Conservation (phyloP, 176 grass and related monocot genomes). For the Pharus latifolius region DNA sequence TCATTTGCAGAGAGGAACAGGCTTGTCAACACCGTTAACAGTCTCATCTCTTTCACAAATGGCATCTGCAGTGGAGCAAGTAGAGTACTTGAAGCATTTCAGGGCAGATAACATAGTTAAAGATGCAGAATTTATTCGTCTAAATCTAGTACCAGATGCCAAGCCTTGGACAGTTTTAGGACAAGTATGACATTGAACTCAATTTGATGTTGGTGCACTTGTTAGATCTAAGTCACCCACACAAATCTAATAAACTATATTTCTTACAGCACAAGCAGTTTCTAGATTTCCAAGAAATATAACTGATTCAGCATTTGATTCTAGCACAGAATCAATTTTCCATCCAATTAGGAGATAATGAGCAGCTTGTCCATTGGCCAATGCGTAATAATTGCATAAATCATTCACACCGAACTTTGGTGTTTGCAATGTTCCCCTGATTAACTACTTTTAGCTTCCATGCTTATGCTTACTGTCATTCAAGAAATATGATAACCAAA, state of each 20-base stretch:
- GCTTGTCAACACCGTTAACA: constrained; percentile 76
- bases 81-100: constrained; percentile 81
- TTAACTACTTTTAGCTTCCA: not conserved
- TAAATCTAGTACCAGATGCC: constrained; percentile 48
- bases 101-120: constrained; percentile 92
- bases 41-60: constrained; percentile 88
- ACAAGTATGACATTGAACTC: constrained; percentile 50
- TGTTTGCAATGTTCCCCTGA: not conserved
- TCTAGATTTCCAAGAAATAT: not conserved
- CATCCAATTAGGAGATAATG: not conserved
- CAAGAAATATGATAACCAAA: not conserved
- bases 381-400: not conserved
- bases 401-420: not conserved
- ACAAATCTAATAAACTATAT: not conserved
- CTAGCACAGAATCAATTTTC: too few relatives aligned
- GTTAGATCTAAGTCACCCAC: not conserved
- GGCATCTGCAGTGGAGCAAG: constrained; percentile 38
- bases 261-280: not conserved
- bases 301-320: not conserved
- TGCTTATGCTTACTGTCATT: not conserved
- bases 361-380: too few relatives aligned
- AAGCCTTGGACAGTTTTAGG: constrained; percentile 88
- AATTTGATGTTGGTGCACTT: not conserved
- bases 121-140: constrained; percentile 84
- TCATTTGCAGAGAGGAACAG: constrained; percentile 67